Evolutionary conservation across 2,329 filamentous ascomycete species (phyloP), one percentile per base, ranked within the genome.

Genomic region (Rasamsonia emersonii): DNA sequence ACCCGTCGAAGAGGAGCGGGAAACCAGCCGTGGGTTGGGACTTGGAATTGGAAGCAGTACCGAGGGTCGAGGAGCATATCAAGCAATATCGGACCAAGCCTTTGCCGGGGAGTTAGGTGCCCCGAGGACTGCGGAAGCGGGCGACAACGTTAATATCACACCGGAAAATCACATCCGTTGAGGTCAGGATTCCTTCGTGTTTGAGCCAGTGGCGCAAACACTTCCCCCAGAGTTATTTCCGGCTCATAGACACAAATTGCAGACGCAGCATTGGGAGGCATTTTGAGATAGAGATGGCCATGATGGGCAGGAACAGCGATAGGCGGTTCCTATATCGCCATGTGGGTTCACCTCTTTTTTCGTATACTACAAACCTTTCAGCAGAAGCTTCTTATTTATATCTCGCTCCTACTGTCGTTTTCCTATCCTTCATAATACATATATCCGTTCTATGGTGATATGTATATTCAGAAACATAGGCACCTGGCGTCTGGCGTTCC

Each of bases 121-220:
- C 1, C 39, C 45, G 4, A 36, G 26, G 23, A 31, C 38, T 15
- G 28, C 34, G 8, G 40, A 39, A 16, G 30, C 38, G 13, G 38
- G 46, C 18, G 45, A 52, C 14, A 48, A 53, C 35, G 33, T 50
- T 24, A 50, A 50, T 11, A 42, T 43, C 13, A 49, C 46, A 8
- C 40, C 44, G 1, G 28, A 42, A 14, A 44, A 54, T 21, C 48
- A 50, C 16, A 32, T 44, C 17, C 33, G 35, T 26, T 32, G 27
- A 20, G 39, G 38, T 29, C 47, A 42, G 10, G 53, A 47, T 21
- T 53, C 56, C 11, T 55, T 55, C 42, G 51, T 27, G 52, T 54
- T 16, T 48, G 53, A 21, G 46, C 50, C 11, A 54, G 49, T 30
- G 54, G 55, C 13, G 37, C 49, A n/a, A 54, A 39, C 31, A 42